Conservation (phyloP, 352 stramenopile species). For the Pythium utonaiense region DNA sequence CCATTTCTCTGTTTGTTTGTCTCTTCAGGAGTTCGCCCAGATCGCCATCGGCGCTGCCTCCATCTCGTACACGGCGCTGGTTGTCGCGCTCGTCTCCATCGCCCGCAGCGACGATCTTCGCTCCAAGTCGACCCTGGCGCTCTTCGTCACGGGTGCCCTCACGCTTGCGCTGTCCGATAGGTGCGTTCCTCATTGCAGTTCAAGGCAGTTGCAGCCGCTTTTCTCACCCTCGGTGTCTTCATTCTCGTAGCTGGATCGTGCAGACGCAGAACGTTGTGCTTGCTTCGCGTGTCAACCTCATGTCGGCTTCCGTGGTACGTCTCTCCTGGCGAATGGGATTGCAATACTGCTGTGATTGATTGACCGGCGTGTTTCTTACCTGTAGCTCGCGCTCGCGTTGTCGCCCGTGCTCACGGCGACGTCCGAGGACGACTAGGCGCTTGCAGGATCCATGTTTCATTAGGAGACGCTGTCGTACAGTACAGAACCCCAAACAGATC, state of each 20-base stretch:
- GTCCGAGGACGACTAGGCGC: slow-evolving; percentile 42
- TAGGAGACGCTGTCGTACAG: slow-evolving; percentile 3
- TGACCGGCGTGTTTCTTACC: neutral
- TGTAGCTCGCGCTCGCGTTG: slow-evolving; percentile 59
- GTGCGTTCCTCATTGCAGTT: slow-evolving; percentile 31
- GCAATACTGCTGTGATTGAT: neutral
- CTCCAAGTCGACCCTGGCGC: slow-evolving; percentile 52
- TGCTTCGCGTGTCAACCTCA: slow-evolving; percentile 66
- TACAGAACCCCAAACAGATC: neutral
- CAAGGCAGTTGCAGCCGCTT: too few species aligned
- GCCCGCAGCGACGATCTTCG: slow-evolving; percentile 45
- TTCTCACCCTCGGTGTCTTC: neutral
- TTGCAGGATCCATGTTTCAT: neutral
- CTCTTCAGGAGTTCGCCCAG: slow-evolving; percentile 35
- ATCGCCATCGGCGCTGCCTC: slow-evolving; percentile 34
- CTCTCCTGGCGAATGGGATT: neutral
- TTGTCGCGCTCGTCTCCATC: slow-evolving; percentile 44
- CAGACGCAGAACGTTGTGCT: slow-evolving; percentile 48
- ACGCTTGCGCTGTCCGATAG: slow-evolving; percentile 71
- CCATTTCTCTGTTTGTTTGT: neutral
- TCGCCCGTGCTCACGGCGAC: slow-evolving; percentile 52
- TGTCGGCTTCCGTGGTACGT: slow-evolving; percentile 69
- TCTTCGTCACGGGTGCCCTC: slow-evolving; percentile 35
- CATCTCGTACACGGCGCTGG: slow-evolving; percentile 56
- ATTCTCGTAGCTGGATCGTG: slow-evolving; percentile 26